Evolutionary conservation across 1,284 basidiomycete genomes (phyloP), one percentile per base, ranked within the genome.

Genomic region (Irpex sp.): DNA sequence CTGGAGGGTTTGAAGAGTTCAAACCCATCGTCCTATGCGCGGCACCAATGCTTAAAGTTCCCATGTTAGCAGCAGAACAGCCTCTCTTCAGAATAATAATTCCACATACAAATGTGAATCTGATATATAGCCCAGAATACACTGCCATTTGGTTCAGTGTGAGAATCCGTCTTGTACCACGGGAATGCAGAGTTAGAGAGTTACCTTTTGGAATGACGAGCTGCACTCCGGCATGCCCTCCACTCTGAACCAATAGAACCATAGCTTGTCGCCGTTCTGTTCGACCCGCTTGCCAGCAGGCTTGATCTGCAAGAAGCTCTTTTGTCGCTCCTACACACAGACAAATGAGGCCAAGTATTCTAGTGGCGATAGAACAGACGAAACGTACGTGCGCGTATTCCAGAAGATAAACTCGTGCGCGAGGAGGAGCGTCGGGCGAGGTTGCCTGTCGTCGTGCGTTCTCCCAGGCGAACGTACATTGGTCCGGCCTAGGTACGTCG

Each of bases 91-190:
- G 21, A 26, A 3, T 26, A 26, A 26, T 26, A 3, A 26, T 26
- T 26, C 21, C 2, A 75, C 85, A 55, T 71, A 92, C 91, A 96
- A 92, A 71, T 90, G 83, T 55, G 93, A 78, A 74, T 97, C 94
- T 1, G 93, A 94, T 60, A 94, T 83, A 70, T 95, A 97, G 3
- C 89, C 87, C 59, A 96, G 80, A 64, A 97, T 93, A 69, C 92
- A 93, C 92, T 95, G 69, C 3, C 59, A 21, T 58, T 7, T 26
- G 34, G 47, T 17, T 9, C 19, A 38, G 13, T 48, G 64, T 26
- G 58, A 44, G 34, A 47, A 26, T 34, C 1, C 48, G n/a, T n/a
- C n/a, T n/a, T n/a, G n/a, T n/a, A n/a, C n/a, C n/a, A n/a, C n/a
- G n/a, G n/a, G n/a, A n/a, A n/a, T n/a, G n/a, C n/a, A n/a, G n/a